Evolutionary conservation across 75 land plant species (phyloP).

Genomic region (Selaginella tamariscina): DNA sequence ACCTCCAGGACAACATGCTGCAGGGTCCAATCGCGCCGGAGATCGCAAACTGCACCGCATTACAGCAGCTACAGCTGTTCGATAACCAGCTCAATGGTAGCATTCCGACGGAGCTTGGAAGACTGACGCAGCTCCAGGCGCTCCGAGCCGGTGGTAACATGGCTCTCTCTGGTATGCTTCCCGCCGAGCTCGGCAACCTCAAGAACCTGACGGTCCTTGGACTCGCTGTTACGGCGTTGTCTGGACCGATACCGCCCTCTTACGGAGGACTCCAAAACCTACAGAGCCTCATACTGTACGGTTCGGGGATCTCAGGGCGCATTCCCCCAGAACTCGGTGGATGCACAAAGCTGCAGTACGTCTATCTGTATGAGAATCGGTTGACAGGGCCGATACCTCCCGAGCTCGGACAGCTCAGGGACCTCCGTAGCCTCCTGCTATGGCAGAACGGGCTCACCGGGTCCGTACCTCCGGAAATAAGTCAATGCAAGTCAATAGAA

Average conservation of each 20-base stretch:
- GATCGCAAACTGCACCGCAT: conserved; percentile 37
- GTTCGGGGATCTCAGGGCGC: conserved; percentile 7
- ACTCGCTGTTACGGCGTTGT: conserved; percentile 50
- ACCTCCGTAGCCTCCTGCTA: conserved; percentile 28
- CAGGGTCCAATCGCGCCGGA: conserved; percentile 48
- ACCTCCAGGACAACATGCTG: conserved; percentile 46
- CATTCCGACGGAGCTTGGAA: conserved; percentile 45
- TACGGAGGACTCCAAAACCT: conserved; percentile 46
- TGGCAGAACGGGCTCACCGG: conserved; percentile 59
- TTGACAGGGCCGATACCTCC: conserved; percentile 30
- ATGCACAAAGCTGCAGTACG: conserved; percentile 27
- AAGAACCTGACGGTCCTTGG: conserved; percentile 38
- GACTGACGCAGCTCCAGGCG: conserved; percentile 29
- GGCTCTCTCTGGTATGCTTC: conserved; percentile 49
- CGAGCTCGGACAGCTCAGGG: conserved; percentile 23
- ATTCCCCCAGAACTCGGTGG: conserved; percentile 45
- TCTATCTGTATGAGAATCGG: conserved; percentile 26
- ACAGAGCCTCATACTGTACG: conserved; percentile 40
- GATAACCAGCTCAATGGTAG: conserved; percentile 66
- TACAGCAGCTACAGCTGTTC: conserved; percentile 37
- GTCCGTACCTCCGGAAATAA: conserved; percentile 53
- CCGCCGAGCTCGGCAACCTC: conserved; percentile 39
- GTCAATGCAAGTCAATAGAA: conserved; percentile 42
- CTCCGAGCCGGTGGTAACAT: conserved; percentile 70
- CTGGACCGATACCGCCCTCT: conserved; percentile 41